Base-by-base conservation (phyloP, 148 eudicot species). In the Camellia lanceoleosa region DNA sequence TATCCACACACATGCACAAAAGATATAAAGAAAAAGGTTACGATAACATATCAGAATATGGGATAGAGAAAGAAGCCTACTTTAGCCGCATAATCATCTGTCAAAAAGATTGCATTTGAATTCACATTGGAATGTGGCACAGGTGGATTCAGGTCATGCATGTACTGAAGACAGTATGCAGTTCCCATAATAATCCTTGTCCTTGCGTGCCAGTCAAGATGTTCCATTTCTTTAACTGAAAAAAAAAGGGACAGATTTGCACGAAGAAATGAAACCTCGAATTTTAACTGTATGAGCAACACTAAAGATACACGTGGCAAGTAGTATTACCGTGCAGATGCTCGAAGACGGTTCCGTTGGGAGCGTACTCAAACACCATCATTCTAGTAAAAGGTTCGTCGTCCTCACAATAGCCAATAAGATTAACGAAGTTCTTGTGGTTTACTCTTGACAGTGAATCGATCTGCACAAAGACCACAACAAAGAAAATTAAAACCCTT, bases 351-450 rank as follows among this genome's bases (percentile, higher is more conserved):
- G 82, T 87, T 75, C 99, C 99, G 63, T 90, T 91, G 38, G 99
- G 94, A 74, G 94, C 98, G 83, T 92, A 96, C 84, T 96, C 99
- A 67, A 93, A 94, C 66, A 96, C 99, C 99, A 96, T 94, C 95
- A 94, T 92, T 83, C 98, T 88, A 16, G 85, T 78, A 78, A 96
- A 96, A 81, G 99, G 98, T 78, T 92, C n/a, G n/a, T n/a, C 83
- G 83, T 92, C 98, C 84, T 96, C 99, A 74, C 99, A 96, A 82
- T 94, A 94, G 20, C 99, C 99, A 80, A 96, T 83, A 76, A 96
- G 99, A 85, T 96, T 96, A 47, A 90, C 90, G 81, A 91, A 96
- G 84, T 96, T 96, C 89, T 96, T 96, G 94, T 96, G 99, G 81
- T 96, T 96, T 71, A 96, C 90, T 74, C 98, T 80, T 23, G 98